Conservation (phyloP, 2,329 filamentous ascomycete species). For the Epicoccum sorghinum region DNA sequence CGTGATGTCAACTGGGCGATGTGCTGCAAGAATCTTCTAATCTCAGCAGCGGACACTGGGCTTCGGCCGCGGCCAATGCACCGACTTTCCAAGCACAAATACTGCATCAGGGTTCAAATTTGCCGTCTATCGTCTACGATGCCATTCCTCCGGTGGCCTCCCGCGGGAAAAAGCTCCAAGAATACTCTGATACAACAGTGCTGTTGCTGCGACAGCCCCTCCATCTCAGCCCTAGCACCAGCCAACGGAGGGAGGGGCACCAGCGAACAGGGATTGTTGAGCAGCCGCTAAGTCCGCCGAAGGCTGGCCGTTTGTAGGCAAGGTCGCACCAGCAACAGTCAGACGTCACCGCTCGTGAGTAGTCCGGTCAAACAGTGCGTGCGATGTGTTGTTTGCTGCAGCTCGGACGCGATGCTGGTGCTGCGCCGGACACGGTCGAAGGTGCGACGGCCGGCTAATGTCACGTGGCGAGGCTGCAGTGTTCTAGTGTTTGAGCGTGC, state of each 20-base stretch:
- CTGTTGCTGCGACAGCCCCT: constrained; percentile 18
- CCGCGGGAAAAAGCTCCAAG: constrained; percentile 22
- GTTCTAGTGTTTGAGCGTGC: not conserved
- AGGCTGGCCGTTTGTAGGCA: constrained; percentile 19
- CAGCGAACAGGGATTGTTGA: constrained; percentile 17
- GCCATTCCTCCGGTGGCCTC: constrained; percentile 8
- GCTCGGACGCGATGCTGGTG: not conserved
- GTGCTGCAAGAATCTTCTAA: constrained; percentile 32
- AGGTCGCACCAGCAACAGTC: constrained; percentile 5
- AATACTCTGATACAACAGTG: constrained; percentile 14
- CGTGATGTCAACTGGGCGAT: constrained; percentile 31
- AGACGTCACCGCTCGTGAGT: constrained; percentile 8
- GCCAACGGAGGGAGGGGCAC: constrained; percentile 18
- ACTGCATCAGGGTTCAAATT: constrained; percentile 11
- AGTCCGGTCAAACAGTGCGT: not conserved
- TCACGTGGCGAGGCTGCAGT: constrained; percentile 1
- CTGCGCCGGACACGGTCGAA: not conserved
- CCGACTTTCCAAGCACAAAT: constrained; percentile 12
- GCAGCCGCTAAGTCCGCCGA: constrained; percentile 19
- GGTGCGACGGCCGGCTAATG: not conserved
- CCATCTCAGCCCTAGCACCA: constrained; percentile 18
- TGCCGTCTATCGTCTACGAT: constrained; percentile 8
- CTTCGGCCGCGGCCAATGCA: constrained; percentile 42
- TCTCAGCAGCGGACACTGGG: constrained; percentile 29
- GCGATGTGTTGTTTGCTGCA: constrained; percentile 1